Evolutionary conservation across 2,329 filamentous ascomycete genomes (phyloP), one percentile per base, ranked within the genome.

Genomic region (Claviceps sp.): DNA sequence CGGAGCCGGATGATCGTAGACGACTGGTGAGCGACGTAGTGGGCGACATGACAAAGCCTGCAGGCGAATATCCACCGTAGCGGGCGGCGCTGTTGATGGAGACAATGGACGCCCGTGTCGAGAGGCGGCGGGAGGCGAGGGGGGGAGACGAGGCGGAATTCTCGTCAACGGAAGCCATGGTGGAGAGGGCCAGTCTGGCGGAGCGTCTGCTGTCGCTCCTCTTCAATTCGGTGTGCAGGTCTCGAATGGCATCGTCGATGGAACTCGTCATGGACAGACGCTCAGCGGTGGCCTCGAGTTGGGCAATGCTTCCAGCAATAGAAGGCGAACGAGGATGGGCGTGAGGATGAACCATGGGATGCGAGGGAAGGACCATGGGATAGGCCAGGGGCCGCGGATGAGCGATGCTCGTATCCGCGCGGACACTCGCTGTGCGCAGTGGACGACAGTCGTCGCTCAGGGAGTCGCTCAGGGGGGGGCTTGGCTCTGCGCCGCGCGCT

Each of bases 231-330:
- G 80, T 73, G 66, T 87, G 82, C 57, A 88, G 73, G 61, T 84
- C 80, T 54, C 84, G 78, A 60, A 89, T 90, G 59, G 87, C 85
- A 70, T 86, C 80, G 60, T 85, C 85, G 61, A 89, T 85, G 56
- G 86, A 87, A 56, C 82, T 86, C 52, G 81, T 83, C 70, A 79
- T 78, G 59, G 84, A 87, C 65, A 90, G 73, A 57, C 81, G 77
- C 67, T 89, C 85, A 48, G 86, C 86, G 11, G 81, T 84, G 57
- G 84, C 82, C 67, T 91, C 86, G 56, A 90, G 78, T 48, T 82
- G 79, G 57, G 83, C 81, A 56, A 90, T 82, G 69, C 85, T 89
- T 63, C 75, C 76, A 17, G 76, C 69, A 62, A 80, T 82, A 37
- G 79, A 79, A 34, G 30, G 30, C 10, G 30, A 34, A 8, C 30